phyloP scores from a whole-genome alignment of 2,329 filamentous ascomycete genomes.

The Aspergillus sp. region DNA sequence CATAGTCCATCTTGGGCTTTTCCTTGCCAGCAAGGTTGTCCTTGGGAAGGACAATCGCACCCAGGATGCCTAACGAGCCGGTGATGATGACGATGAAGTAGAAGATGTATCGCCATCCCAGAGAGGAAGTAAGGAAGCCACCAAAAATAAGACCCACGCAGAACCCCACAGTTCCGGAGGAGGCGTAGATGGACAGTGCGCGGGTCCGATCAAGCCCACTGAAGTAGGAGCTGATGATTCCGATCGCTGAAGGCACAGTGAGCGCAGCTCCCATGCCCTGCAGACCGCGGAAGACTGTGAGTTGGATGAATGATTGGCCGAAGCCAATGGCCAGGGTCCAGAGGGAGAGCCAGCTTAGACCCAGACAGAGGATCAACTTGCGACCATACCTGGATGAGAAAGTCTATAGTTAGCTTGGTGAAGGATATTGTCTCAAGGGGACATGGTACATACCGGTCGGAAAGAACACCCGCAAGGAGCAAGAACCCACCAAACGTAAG shows the following conservation, averaged over 20 bases:
- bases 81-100: conserved; percentile 39
- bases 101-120: conserved; percentile 46
- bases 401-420: neutral
- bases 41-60: conserved; percentile 40
- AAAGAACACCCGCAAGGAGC: conserved; percentile 36
- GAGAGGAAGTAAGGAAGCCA: conserved; percentile 41
- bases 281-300: conserved; percentile 45
- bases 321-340: conserved; percentile 44
- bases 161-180: conserved; percentile 44
- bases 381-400: conserved; percentile 33
- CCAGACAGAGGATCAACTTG: conserved; percentile 42
- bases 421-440: neutral
- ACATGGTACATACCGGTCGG: conserved; percentile 29
- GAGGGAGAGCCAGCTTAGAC: conserved; percentile 38
- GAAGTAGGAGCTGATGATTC: conserved; percentile 49
- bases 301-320: conserved; percentile 44
- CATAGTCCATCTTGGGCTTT: conserved; percentile 44
- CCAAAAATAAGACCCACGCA: conserved; percentile 45
- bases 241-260: conserved; percentile 51
- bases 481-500: conserved; percentile 44
- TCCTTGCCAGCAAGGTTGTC: conserved; percentile 37
- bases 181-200: conserved; percentile 43
- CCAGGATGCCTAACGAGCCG: conserved; percentile 31
- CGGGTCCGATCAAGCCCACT: conserved; percentile 41
- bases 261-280: conserved; percentile 51